These are phyloP conservation scores for Golubevia pallescens DNA, from an alignment of 1,284 basidiomycete genomes.

Conservation along the genomic window DNA sequence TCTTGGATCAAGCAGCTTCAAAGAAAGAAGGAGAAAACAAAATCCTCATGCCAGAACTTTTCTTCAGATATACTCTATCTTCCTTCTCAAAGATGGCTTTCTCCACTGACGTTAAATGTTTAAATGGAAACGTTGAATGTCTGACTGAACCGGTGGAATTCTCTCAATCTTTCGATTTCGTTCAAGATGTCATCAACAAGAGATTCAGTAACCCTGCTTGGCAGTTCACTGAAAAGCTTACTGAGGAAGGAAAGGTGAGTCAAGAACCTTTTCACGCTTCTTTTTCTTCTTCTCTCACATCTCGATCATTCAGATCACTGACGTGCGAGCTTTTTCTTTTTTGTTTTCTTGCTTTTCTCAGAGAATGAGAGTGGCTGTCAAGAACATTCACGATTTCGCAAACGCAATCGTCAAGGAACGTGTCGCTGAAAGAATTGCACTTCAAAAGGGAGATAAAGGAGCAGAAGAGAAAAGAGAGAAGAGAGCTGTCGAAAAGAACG, in stretches of 20 bases:
- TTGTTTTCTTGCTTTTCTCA: not conserved
- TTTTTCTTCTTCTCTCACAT: not conserved
- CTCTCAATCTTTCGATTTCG: slow-evolving; percentile 42
- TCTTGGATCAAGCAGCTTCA: not conserved
- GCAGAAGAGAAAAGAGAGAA: slow-evolving; percentile 3
- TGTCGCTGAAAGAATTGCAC: slow-evolving; percentile 4
- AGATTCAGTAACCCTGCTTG: slow-evolving; percentile 33
- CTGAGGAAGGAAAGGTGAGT: slow-evolving; percentile 21
- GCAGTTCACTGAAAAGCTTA: slow-evolving; percentile 24
- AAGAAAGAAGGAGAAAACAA: not conserved
- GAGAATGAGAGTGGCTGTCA: slow-evolving; percentile 24
- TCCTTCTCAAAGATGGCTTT: slow-evolving; percentile 20
- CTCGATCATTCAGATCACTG: not conserved
- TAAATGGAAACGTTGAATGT: slow-evolving; percentile 20
- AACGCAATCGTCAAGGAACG: slow-evolving; percentile 33
- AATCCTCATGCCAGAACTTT: slow-evolving; percentile 32
- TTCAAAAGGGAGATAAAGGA: too few species aligned
- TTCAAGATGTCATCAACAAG: slow-evolving; percentile 39
- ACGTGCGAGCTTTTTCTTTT: too few species aligned
- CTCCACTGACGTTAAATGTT: slow-evolving; percentile 30
- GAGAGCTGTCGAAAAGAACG: slow-evolving; percentile 17
- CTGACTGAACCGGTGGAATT: slow-evolving; percentile 31
- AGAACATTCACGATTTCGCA: slow-evolving; percentile 31
- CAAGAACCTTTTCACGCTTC: slow-evolving; percentile 6
- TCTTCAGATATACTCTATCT: slow-evolving; percentile 25